Percentiles rank a stretch among this genome's conserved stretches.
phyloP scores from a whole-genome alignment of 2,329 filamentous ascomycete species.

The Diplodia seriata region DNA sequence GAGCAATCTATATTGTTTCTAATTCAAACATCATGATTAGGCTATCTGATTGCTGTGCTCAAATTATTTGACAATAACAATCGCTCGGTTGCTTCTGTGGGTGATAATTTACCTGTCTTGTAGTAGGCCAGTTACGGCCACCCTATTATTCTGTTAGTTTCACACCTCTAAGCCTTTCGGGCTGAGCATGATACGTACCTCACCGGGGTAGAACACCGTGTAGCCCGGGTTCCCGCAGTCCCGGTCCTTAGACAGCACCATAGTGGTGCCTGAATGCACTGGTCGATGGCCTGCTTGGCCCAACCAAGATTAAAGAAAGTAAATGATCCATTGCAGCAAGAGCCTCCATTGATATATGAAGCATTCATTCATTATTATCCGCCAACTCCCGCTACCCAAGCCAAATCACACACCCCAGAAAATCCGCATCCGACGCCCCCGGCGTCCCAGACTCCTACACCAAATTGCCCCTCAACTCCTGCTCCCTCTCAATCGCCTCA shows the following conservation, averaged over 20 bases:
- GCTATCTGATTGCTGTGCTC: too few relatives aligned
- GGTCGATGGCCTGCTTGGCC: neutral
- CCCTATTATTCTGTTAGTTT: neutral
- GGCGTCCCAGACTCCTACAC: constrained; percentile 35
- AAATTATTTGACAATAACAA: too few relatives aligned
- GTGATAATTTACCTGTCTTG: too few relatives aligned
- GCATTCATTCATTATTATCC: neutral
- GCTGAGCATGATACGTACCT: neutral
- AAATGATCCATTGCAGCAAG: neutral
- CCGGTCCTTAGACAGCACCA: neutral
- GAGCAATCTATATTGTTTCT: too few relatives aligned
- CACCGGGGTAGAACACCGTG: neutral
- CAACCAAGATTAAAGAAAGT: neutral
- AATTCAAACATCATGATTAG: too few relatives aligned
- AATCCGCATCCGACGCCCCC: neutral
- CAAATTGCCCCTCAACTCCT: constrained; percentile 84
- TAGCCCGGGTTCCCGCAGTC: neutral
- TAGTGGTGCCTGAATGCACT: neutral
- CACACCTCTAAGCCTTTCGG: neutral
- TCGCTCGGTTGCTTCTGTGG: too few relatives aligned
- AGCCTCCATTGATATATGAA: neutral
- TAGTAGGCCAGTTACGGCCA: neutral
- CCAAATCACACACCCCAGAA: neutral
- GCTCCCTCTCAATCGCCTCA: constrained; percentile 93
- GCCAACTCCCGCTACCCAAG: neutral